Percentiles rank a stretch among this genome's conserved stretches.
phyloP scores from a whole-genome alignment of 768 basidiomycete genomes.

The Mycena pura region DNA sequence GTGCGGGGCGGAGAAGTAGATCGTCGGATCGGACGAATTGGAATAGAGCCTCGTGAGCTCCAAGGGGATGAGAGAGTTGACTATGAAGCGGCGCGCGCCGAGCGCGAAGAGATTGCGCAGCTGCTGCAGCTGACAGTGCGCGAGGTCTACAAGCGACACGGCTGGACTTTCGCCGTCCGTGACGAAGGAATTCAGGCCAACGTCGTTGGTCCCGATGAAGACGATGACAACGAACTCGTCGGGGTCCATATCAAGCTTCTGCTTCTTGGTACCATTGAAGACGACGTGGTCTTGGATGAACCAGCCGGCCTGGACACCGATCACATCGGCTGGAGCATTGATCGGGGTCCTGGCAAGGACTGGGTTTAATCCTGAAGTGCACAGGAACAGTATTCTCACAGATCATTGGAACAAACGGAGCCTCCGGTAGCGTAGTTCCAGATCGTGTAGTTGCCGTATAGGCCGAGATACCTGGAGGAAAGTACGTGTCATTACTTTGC shows the following conservation, averaged over 20 bases:
- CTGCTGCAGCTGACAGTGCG: constrained; percentile 27
- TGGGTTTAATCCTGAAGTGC: background rate
- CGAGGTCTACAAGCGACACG: constrained; percentile 26
- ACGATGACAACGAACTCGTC: constrained; percentile 28
- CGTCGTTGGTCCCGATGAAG: constrained; percentile 32
- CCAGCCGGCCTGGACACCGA: constrained; percentile 30
- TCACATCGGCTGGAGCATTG: constrained; percentile 19
- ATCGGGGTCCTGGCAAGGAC: constrained; percentile 3
- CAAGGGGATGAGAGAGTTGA: constrained; percentile 31
- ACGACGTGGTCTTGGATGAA: constrained; percentile 33
- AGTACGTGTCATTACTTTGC: background rate
- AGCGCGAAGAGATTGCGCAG: constrained; percentile 25
- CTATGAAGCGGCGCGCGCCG: constrained; percentile 32
- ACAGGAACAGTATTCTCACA: background rate
- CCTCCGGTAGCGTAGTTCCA: constrained; percentile 34
- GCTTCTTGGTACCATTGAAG: constrained; percentile 20
- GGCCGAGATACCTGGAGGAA: constrained; percentile 23
- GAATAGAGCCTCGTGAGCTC: constrained; percentile 27
- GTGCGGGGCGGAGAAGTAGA: constrained; percentile 28
- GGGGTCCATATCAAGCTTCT: constrained; percentile 31
- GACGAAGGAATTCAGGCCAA: constrained; percentile 27
- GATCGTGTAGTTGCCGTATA: constrained; percentile 31
- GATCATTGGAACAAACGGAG: constrained; percentile 30
- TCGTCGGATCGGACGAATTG: constrained; percentile 25
- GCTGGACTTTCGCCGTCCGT: constrained; percentile 20